Evolutionary conservation across 441 rosid genomes (phyloP), one percentile per base, ranked within the genome.

Genomic region (Cnidoscolus chayamansa): DNA sequence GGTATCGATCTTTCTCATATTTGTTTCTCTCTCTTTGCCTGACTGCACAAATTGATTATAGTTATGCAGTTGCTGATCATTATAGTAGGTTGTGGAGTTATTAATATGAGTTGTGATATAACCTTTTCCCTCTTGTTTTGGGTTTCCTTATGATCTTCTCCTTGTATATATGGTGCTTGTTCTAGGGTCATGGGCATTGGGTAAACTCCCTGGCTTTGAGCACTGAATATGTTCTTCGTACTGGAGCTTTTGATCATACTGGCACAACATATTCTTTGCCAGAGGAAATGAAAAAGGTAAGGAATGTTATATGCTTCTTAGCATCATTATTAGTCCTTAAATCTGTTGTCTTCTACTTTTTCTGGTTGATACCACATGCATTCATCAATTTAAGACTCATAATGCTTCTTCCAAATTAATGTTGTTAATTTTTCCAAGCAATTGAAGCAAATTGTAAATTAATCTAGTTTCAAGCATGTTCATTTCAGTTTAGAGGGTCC

Each of bases 131-230:
- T 49, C 25, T 30, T 12, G 50, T 25, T 48, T 43, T 60, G 20
- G 55, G 64, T 16, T 71, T 30, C 43, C 66, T 48, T 20, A 7
- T 70, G 32, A 57, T 40, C 66, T 64, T 51, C 20, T 40, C 45
- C 45, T 62, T 8, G 66, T 37, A 12, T 72, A 19, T 73, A 48
- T 61, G 60, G 13, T 62, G 12, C 54, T 71, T 74, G 66, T 77
- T 73, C 19, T 55, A 95, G 97, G 99, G 99, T 77, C 99, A 95
- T 79, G 99, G 94, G 15, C 99, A 93, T 84, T 95, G 98, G 99
- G 91, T 95, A 56, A 95, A 95, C 76, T 89, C 99, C 70, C 98
- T 93, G 81, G 98, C 98, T 51, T 77, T 93, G 79, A 95, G 98
- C 88, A 95, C 98, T 0, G 99, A 93, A 74, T 93, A 91, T 74